These are phyloP conservation scores for Blastosporella zonata DNA, from an alignment of 1,284 basidiomycete species.

Conservation along the genomic window DNA sequence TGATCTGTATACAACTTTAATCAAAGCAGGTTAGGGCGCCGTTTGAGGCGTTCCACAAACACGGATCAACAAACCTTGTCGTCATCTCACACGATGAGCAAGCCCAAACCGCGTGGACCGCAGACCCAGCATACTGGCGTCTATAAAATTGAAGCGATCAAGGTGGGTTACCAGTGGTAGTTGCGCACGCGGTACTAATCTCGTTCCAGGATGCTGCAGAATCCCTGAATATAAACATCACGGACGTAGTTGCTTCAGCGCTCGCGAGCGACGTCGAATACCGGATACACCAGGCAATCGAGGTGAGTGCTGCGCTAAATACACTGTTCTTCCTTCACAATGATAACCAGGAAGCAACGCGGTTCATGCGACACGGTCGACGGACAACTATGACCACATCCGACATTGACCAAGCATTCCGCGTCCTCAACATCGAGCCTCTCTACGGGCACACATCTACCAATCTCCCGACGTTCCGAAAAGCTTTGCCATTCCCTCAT, in stretches of 20 bases:
- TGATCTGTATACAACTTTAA: no score
- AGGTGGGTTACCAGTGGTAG: constrained; percentile 39
- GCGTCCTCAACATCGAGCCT: constrained; percentile 92
- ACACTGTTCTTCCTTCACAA: constrained; percentile 1
- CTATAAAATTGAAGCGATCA: constrained; percentile 65
- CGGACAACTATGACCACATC: constrained; percentile 83
- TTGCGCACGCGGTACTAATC: constrained; percentile 6
- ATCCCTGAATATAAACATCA: constrained; percentile 80
- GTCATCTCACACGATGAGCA: constrained; percentile 37
- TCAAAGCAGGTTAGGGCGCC: no score
- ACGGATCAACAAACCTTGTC: constrained; percentile 3
- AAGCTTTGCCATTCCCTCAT: constrained; percentile 66
- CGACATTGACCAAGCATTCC: constrained; percentile 92
- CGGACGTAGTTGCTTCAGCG: constrained; percentile 79
- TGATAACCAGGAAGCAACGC: constrained; percentile 78
- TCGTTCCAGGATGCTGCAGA: constrained; percentile 84
- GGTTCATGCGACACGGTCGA: constrained; percentile 94
- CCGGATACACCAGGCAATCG: constrained; percentile 89
- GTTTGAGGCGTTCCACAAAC: no score
- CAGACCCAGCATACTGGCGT: constrained; percentile 54
- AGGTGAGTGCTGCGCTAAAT: constrained; percentile 47
- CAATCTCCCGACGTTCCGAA: constrained; percentile 71
- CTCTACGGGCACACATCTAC: constrained; percentile 77
- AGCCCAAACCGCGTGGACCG: constrained; percentile 42
- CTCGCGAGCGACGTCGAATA: constrained; percentile 98